Base-by-base conservation (phyloP, 1,139 yeast genomes). In the Magnusiomyces tetraspermus region DNA sequence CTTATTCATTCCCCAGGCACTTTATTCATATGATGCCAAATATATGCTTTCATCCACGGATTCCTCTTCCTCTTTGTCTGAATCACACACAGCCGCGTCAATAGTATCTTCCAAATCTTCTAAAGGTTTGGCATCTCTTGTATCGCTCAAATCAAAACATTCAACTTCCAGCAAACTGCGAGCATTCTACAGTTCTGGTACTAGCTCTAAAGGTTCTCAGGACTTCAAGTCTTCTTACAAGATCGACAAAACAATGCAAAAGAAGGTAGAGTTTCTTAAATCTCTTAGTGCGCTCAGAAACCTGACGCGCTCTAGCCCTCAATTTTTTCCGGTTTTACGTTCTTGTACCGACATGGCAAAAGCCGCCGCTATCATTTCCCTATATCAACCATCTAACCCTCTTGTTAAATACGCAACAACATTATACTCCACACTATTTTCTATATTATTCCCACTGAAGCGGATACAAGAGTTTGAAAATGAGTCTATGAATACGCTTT, bases 381-480 rank as follows among this genome's bases (percentile, higher is more conserved):
- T n/a, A n/a, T n/a, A 26, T 38, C 17, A 21, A 13, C 40, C 21
- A 21, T 11, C 49, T 50, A 10, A 23, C 26, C n/a, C 42, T 1
- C 42, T 55, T 6, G 47, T 54, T n/a, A 15, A 40, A 5, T 57
- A 50, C 48, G 52, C 56, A 2, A 44, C 46, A 40, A 41, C 45
- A 3, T 51, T 57, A 22, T 57, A 55, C 15, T 46, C 49, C 2
- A 42, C 50, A 28, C 38, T 57, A n/a, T 43, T 54, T 21, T 24
- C 26, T 1, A 49, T 52, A 21, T 23, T 57, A 28, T 57, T 54
- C 41, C 28, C 57, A 11, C 33, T 48, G 23, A 24, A 53, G 8
- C 6, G 45, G 38, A 38, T 11, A 28, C 46, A 15, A 23, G 36
- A 22, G 36, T 47, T 51, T 5, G 37, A 26, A 44, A 26, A 49